A percentile compares a stretch with the other conserved stretches of the same genome.
These are phyloP conservation scores for Cordyceps sp. DNA, from an alignment of 2,329 filamentous ascomycete genomes.

Conservation along the genomic window DNA sequence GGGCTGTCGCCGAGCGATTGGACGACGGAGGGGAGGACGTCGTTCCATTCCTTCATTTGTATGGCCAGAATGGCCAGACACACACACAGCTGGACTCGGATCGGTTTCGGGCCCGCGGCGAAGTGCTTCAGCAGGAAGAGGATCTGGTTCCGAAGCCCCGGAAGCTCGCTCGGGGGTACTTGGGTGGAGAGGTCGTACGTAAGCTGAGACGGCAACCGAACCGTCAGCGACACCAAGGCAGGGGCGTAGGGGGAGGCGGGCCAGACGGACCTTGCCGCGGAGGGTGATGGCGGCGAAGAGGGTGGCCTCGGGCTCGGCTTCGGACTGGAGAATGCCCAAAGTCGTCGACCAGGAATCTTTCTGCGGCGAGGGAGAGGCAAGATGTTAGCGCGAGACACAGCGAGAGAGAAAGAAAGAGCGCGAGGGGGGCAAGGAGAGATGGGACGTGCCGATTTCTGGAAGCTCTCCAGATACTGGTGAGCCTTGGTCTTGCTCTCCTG, in stretches of 20 bases:
- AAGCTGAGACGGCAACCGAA: constrained; percentile 51
- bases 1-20: constrained; percentile 59
- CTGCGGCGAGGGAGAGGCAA: constrained; percentile 25
- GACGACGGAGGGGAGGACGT: constrained; percentile 73
- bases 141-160: constrained; percentile 68
- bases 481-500: constrained; percentile 74
- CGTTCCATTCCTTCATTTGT: constrained; percentile 90
- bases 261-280: constrained; percentile 69
- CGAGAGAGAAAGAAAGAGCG: neutral
- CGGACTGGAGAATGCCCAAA: constrained; percentile 70
- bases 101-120: constrained; percentile 65
- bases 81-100: constrained; percentile 83
- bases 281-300: constrained; percentile 93
- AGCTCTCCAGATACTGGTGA: constrained; percentile 79
- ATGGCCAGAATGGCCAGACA: constrained; percentile 90
- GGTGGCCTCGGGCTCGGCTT: constrained; percentile 68
- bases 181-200: constrained; percentile 84
- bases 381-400: too few species aligned
- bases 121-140: constrained; percentile 68
- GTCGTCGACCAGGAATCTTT: constrained; percentile 82
- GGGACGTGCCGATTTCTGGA: constrained; percentile 78
- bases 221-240: constrained; percentile 1
- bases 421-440: neutral
- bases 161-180: constrained; percentile 58
- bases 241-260: neutral